phyloP scores from a whole-genome alignment of 73 alveolate genomes.

The Tetrahymena malaccensis region DNA sequence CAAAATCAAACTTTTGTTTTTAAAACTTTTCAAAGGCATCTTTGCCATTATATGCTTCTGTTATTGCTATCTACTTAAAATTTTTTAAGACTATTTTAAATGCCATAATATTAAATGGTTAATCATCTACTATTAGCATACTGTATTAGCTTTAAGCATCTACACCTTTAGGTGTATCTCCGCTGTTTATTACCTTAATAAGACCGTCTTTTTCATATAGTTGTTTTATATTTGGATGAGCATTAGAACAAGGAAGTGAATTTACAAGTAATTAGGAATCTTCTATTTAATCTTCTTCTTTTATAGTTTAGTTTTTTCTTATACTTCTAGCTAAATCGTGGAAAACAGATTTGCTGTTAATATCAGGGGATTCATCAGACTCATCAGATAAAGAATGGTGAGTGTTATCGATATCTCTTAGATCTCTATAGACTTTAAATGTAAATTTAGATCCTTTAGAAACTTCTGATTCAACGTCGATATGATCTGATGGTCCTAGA shows the following conservation, averaged over 20 bases:
- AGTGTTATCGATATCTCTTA: background rate
- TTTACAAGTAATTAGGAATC: background rate
- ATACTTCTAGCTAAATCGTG: background rate
- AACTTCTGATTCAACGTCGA: slow-evolving; percentile 16
- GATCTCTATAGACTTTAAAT: slow-evolving; percentile 7
- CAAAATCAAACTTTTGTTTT: background rate
- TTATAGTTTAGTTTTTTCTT: background rate
- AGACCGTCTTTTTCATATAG: background rate
- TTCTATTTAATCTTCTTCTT: background rate
- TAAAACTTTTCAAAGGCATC: slow-evolving; percentile 18
- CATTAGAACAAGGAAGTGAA: background rate
- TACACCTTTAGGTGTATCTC: background rate
- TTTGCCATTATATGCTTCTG: slow-evolving; percentile 34
- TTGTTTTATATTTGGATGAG: background rate
- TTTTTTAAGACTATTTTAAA: background rate
- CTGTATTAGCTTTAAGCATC: background rate
- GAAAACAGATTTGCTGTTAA: background rate
- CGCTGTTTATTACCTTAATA: background rate
- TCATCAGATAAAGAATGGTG: background rate
- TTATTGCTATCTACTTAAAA: background rate
- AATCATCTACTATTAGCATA: slow-evolving; percentile 22
- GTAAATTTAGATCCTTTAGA: slow-evolving; percentile 12
- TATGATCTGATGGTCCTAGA: slow-evolving; percentile 18
- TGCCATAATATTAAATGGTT: slow-evolving; percentile 26
- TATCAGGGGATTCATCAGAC: background rate